Evolutionary conservation across 2,329 filamentous ascomycete genomes (phyloP).

Genomic region (Ophiocordyceps camponoti-leonardi): DNA sequence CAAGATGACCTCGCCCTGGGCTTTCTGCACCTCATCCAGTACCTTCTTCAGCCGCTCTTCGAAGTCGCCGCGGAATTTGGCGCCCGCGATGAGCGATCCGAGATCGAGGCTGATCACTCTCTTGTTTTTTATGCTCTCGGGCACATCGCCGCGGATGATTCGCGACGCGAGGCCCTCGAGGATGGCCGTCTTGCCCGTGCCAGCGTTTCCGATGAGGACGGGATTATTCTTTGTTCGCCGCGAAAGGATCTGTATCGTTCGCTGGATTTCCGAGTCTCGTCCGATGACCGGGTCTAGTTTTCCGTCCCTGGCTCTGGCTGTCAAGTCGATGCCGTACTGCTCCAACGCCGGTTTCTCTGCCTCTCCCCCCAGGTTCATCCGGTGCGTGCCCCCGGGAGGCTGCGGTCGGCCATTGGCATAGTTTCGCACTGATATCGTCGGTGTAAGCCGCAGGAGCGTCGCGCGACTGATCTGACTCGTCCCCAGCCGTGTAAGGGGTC

Average conservation of each 20-base stretch:
- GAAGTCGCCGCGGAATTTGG: constrained; percentile 97
- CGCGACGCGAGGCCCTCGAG: constrained; percentile 90
- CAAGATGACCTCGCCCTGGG: constrained; percentile 90
- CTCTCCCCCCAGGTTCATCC: constrained; percentile 79
- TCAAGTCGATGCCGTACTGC: constrained; percentile 99
- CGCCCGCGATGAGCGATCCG: constrained; percentile 84
- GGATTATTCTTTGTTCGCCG: constrained; percentile 97
- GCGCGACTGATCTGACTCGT: constrained; percentile 7
- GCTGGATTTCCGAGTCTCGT: constrained; percentile 84
- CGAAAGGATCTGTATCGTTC: constrained; percentile 81
- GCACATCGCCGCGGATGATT: constrained; percentile 93
- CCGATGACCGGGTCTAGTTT: constrained; percentile 97
- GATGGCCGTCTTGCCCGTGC: constrained; percentile 96
- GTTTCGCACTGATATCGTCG: constrained; percentile 16
- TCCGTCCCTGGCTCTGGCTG: constrained; percentile 83
- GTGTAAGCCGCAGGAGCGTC: constrained; percentile 10
- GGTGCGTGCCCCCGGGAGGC: constrained; percentile 80
- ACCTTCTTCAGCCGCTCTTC: constrained; percentile 99
- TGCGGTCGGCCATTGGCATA: constrained; percentile 64
- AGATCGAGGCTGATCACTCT: constrained; percentile 90
- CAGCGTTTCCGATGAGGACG: constrained; percentile 90
- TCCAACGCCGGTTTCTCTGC: constrained; percentile 87
- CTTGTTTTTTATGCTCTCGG: constrained; percentile 85
- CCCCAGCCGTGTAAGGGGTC: constrained; percentile 11
- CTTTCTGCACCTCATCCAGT: constrained; percentile 86